These are phyloP conservation scores for Lentinula boryana DNA, from an alignment of 768 basidiomycete genomes.

Conservation along the genomic window DNA sequence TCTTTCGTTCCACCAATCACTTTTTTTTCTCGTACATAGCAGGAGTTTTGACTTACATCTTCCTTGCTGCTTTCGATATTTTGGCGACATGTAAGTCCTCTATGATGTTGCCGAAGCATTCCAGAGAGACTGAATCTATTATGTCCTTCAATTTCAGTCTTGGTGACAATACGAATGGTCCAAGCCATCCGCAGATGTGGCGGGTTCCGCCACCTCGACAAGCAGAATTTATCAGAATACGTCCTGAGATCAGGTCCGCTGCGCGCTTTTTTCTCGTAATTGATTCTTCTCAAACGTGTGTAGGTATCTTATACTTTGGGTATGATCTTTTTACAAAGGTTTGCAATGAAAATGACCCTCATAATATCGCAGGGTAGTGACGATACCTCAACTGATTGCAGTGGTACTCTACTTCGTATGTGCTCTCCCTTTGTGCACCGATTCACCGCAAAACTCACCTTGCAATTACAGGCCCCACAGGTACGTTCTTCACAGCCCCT, in stretches of 20 bases:
- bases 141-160: background rate
- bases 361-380: background rate
- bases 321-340: background rate
- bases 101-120: background rate
- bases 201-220: background rate
- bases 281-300: background rate
- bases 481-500: background rate
- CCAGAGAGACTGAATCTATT: background rate
- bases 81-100: background rate
- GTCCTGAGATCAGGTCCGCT: background rate
- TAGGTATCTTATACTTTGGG: background rate
- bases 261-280: background rate
- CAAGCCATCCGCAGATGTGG: background rate
- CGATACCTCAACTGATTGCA: background rate
- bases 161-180: background rate
- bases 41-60: background rate
- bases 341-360: background rate
- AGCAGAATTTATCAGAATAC: background rate
- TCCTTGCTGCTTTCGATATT: background rate
- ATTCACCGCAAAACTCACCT: background rate
- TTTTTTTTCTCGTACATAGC: background rate
- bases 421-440: background rate
- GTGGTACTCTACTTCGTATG: background rate
- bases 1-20: background rate
- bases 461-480: background rate